Evolutionary conservation across 176 grass and related monocot species (phyloP), one percentile per base, ranked within the genome.

Genomic region (Rhipidocladum racemiflorum): DNA sequence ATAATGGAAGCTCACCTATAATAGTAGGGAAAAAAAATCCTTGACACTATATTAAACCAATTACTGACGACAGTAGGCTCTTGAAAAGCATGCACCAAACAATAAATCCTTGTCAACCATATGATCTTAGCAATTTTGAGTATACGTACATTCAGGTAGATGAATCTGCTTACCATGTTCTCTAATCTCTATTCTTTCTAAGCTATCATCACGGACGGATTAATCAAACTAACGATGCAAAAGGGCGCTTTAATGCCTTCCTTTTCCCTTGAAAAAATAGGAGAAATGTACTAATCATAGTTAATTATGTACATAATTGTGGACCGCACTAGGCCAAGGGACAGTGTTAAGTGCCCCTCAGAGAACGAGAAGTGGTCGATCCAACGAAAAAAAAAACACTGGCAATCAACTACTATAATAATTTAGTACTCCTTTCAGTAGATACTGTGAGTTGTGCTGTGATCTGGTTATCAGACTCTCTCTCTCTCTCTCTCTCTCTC

Each of bases 401-500:
- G 28, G 16, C 69, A 55, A 44, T 50, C 24, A 39, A 39, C n/a
- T 29, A 35, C 10, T 5, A 30, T 74, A 68, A 51, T 74, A 79
- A 68, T n/a, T n/a, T n/a, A n/a, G 61, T 68, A 39, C 35, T 61
- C 74, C 32, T 45, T 6, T 32, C 15, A 46, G 6, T 5, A 75
- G 74, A 76, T 24, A 23, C 48, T 5, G 40, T 61, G 68, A 49
- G 55, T 36, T 61, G 53, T 46, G 66, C 17, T 61, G 14, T 88
- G 80, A 84, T 79, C 74, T 88, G 81, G 66, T 66, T 73, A 59
- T 87, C 79, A 62, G 18, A 6, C 11, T 24, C 35, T 23, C 45
- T 17, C 44, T 76, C 76, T 34, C 43, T 46, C 13, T 50, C 21
- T 40, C 13, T 25, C 13, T 28, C 4, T 29, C 0, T 53, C 39